These are phyloP conservation scores for Esteya vermicola DNA, from an alignment of 2,329 filamentous ascomycete genomes.

Conservation along the genomic window DNA sequence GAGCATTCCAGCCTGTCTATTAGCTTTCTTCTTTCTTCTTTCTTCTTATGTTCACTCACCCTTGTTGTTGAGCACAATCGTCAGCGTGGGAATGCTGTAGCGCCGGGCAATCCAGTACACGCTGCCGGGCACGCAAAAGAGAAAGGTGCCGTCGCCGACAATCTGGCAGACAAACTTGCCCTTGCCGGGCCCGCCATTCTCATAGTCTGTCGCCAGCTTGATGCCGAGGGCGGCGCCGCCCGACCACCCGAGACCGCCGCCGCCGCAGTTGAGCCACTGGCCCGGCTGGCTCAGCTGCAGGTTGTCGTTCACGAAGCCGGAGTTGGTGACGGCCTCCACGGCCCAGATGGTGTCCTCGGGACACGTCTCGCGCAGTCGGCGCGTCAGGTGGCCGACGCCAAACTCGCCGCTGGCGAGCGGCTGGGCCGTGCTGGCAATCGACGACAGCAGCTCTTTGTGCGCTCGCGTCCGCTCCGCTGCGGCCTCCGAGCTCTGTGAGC, in stretches of 20 bases:
- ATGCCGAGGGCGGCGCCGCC: constrained; percentile 35
- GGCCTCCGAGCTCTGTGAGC: constrained; percentile 1
- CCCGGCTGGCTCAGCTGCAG: constrained; percentile 43
- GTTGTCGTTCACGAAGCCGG: constrained; percentile 51
- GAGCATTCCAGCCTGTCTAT: constrained; percentile 41
- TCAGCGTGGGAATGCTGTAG: constrained; percentile 32
- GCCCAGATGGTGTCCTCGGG: constrained; percentile 50
- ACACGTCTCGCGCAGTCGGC: constrained; percentile 20
- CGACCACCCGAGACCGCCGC: constrained; percentile 38
- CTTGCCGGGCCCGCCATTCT: constrained; percentile 21
- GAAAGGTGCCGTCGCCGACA: constrained; percentile 33
- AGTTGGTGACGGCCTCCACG: constrained; percentile 62
- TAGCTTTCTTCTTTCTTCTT: too few species aligned
- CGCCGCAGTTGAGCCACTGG: constrained; percentile 38
- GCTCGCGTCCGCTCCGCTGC: constrained; percentile 37
- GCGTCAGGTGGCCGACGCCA: constrained; percentile 32
- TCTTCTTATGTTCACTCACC: constrained; percentile 22
- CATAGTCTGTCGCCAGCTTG: constrained; percentile 28
- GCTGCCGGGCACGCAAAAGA: constrained; percentile 32
- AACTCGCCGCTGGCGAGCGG: constrained; percentile 50
- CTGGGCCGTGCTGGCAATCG: constrained; percentile 36
- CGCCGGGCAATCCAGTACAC: constrained; percentile 33
- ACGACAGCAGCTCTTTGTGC: constrained; percentile 43
- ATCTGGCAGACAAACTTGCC: constrained; percentile 34
- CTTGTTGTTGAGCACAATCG: constrained; percentile 35